phyloP scores from a whole-genome alignment of 2,329 filamentous ascomycete genomes.

The Penicillium psychrosexuale region DNA sequence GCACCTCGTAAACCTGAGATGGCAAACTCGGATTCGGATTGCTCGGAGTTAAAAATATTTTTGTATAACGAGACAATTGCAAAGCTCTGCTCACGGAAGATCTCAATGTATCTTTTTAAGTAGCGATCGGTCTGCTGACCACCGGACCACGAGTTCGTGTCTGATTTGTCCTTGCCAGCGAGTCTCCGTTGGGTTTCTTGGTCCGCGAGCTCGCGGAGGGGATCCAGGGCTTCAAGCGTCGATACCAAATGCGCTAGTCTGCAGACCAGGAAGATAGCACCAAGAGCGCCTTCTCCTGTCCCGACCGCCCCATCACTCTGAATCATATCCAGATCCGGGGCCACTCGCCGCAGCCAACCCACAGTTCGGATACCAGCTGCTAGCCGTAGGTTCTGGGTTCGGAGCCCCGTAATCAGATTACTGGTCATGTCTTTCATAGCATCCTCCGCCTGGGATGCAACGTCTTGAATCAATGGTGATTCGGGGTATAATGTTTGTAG shows the following conservation, averaged over 20 bases:
- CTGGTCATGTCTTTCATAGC: slow-evolving; percentile 86
- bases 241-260: slow-evolving; percentile 73
- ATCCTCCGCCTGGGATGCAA: slow-evolving; percentile 73
- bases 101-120: slow-evolving; percentile 91
- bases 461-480: slow-evolving; percentile 69
- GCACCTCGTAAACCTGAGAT: slow-evolving; percentile 27
- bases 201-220: slow-evolving; percentile 82
- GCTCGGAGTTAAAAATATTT: slow-evolving; percentile 72
- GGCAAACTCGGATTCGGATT: slow-evolving; percentile 34
- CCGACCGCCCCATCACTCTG: slow-evolving; percentile 27
- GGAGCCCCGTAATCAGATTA: slow-evolving; percentile 75
- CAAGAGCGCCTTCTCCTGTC: slow-evolving; percentile 66
- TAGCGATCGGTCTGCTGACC: slow-evolving; percentile 94
- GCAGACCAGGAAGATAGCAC: slow-evolving; percentile 82
- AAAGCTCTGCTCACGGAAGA: slow-evolving; percentile 97
- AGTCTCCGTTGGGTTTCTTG: slow-evolving; percentile 63
- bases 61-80: slow-evolving; percentile 92
- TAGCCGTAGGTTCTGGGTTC: slow-evolving; percentile 75
- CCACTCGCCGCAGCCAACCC: slow-evolving; percentile 82
- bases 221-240: slow-evolving; percentile 79
- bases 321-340: slow-evolving; percentile 68
- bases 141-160: slow-evolving; percentile 39
- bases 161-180: slow-evolving; percentile 25
- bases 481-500: slow-evolving; percentile 78
- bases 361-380: slow-evolving; percentile 87